These are phyloP conservation scores for Sarocladium oryzae DNA, from an alignment of 2,329 filamentous ascomycete species.

Conservation along the genomic window DNA sequence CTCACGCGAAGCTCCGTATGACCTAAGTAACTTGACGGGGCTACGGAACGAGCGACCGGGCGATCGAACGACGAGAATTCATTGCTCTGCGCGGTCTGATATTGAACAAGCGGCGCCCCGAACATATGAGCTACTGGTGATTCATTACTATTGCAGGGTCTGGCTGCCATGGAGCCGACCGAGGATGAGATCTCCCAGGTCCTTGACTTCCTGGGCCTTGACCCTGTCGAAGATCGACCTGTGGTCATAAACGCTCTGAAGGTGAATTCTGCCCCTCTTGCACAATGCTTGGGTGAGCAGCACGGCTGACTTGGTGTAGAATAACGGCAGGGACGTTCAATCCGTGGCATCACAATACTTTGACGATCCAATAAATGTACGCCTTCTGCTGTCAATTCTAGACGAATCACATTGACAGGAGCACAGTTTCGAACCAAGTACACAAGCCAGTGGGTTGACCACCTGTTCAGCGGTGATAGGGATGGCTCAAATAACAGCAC, in stretches of 20 bases:
- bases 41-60: not conserved
- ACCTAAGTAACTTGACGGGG: no score
- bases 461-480: slow-evolving; percentile 43
- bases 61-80: no score
- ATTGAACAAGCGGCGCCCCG: not conserved
- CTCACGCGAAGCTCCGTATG: no score
- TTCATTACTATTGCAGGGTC: not conserved
- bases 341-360: slow-evolving; percentile 46
- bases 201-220: slow-evolving; percentile 34
- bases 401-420: not conserved
- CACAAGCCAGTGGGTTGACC: slow-evolving; percentile 45
- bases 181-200: slow-evolving; percentile 32
- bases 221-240: slow-evolving; percentile 28
- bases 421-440: slow-evolving; percentile 42
- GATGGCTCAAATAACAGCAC: slow-evolving; percentile 39
- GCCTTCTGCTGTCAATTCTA: slow-evolving; percentile 1
- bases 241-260: slow-evolving; percentile 36
- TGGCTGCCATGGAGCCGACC: slow-evolving; percentile 23
- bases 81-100: no score
- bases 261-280: slow-evolving; percentile 19
- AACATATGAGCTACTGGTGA: not conserved
- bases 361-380: slow-evolving; percentile 35
- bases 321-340: slow-evolving; percentile 39
- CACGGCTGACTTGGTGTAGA: slow-evolving; percentile 15
- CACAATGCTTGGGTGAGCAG: slow-evolving; percentile 6